phyloP scores from a whole-genome alignment of 257 asterid genomes.

The Agastache rugosa region DNA sequence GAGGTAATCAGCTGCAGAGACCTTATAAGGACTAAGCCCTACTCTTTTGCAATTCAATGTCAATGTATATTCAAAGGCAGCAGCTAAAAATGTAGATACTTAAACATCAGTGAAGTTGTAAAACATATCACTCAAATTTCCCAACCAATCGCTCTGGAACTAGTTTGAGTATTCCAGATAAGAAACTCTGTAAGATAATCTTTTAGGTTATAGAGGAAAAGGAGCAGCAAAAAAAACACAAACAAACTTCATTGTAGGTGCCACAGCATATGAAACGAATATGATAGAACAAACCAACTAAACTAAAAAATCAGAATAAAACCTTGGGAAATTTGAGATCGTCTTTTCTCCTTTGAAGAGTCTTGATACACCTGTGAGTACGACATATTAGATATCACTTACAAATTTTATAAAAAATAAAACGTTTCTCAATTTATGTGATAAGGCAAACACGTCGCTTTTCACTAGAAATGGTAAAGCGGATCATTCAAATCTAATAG shows the following conservation, averaged over 20 bases:
- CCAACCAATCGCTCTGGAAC: neutral
- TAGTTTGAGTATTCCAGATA: neutral
- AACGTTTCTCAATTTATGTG: neutral
- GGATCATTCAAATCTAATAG: neutral
- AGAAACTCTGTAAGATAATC: neutral
- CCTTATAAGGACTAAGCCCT: neutral
- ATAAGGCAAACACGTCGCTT: neutral
- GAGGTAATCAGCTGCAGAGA: conserved; percentile 22
- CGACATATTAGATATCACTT: conserved; percentile 29
- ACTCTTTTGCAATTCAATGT: conserved; percentile 1
- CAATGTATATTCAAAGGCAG: conserved; percentile 1
- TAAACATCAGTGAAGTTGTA: neutral
- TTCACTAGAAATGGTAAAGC: neutral
- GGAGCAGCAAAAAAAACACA: neutral
- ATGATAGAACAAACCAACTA: conserved; percentile 27
- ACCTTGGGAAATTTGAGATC: conserved; percentile 94
- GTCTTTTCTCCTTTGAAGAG: conserved; percentile 85
- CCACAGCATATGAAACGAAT: conserved; percentile 12
- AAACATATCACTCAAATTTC: conserved; percentile 3
- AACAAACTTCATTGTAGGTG: conserved; percentile 1
- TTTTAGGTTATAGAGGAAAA: neutral
- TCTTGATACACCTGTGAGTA: conserved; percentile 76
- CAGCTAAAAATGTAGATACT: neutral
- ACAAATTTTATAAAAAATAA: neutral
- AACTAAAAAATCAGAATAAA: conserved; percentile 21